Evolutionary conservation across 805 yeast genomes (phyloP).

Genomic region (Pichia eremophila): DNA sequence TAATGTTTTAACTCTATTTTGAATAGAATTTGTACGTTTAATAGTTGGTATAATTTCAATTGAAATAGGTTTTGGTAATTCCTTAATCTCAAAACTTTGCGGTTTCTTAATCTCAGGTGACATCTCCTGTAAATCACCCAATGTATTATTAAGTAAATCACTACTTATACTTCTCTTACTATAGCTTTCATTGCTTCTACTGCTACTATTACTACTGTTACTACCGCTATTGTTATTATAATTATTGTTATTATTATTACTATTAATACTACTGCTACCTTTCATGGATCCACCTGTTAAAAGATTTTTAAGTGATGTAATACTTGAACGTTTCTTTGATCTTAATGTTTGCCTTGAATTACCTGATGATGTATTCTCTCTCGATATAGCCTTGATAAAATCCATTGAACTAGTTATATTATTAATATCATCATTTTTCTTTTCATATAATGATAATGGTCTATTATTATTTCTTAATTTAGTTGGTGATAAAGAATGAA

Average conservation of each 20-base stretch:
- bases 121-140: conserved; percentile 15
- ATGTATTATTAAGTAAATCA: conserved; percentile 19
- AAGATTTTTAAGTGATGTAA: conserved; percentile 26
- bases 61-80: no score
- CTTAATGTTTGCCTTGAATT: conserved; percentile 11
- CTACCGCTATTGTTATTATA: no score
- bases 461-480: conserved; percentile 2
- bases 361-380: conserved; percentile 21
- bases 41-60: conserved; percentile 1
- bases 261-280: conserved; percentile 10
- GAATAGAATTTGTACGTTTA: conserved; percentile 29
- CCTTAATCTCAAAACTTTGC: background rate
- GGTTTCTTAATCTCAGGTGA: conserved; percentile 9
- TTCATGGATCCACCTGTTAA: conserved; percentile 26
- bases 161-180: conserved; percentile 11
- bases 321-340: conserved; percentile 26
- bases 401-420: conserved; percentile 30
- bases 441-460: conserved; percentile 9
- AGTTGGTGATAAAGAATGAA: background rate
- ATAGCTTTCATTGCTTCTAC: no score
- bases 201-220: no score
- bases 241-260: no score
- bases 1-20: conserved; percentile 44
- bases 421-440: conserved; percentile 12
- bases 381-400: conserved; percentile 28